Evolutionary conservation across 108 stramenopile genomes (phyloP).

Genomic region (Cafeteria roenbergensis): DNA sequence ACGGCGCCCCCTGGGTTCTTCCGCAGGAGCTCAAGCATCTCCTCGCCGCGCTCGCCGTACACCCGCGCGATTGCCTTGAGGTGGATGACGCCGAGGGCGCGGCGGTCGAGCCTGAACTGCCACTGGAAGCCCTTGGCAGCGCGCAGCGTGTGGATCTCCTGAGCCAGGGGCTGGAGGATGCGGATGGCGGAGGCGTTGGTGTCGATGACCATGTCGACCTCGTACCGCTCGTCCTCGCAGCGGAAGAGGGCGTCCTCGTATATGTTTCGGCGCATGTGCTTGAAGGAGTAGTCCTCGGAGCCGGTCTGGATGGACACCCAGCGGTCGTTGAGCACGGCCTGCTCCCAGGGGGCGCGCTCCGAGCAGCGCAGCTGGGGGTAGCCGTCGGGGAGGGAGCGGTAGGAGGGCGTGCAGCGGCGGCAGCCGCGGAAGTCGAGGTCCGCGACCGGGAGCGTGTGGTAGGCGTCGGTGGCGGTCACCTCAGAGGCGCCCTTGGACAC

Average conservation of each 20-base stretch:
- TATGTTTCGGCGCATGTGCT: slow-evolving; percentile 87
- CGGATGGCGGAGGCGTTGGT: slow-evolving; percentile 66
- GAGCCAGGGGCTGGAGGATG: slow-evolving; percentile 71
- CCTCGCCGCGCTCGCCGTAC: slow-evolving; percentile 72
- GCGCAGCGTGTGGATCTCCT: slow-evolving; percentile 65
- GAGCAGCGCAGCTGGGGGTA: slow-evolving; percentile 77
- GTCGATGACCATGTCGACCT: slow-evolving; percentile 96
- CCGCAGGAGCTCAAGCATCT: slow-evolving; percentile 69
- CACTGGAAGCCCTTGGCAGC: slow-evolving; percentile 49
- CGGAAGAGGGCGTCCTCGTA: slow-evolving; percentile 88
- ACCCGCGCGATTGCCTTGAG: slow-evolving; percentile 82
- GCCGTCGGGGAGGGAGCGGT: slow-evolving; percentile 82
- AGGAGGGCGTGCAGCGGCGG: slow-evolving; percentile 47
- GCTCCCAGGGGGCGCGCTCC: slow-evolving; percentile 62
- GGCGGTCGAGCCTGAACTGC: slow-evolving; percentile 53
- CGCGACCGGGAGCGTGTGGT: slow-evolving; percentile 34
- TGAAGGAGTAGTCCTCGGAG: slow-evolving; percentile 85
- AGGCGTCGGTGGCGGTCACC: slow-evolving; percentile 21
- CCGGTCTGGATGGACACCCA: slow-evolving; percentile 90
- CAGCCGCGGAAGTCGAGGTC: slow-evolving; percentile 45
- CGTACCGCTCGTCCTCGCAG: slow-evolving; percentile 92
- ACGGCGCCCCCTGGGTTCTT: slow-evolving; percentile 77
- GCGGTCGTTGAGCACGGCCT: slow-evolving; percentile 74
- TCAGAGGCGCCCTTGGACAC: slow-evolving; percentile 47
- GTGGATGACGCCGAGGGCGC: slow-evolving; percentile 67